Evolutionary conservation across 148 eudicot species (phyloP), one percentile per base, ranked within the genome.

Genomic region (Tetragonia tetragonoides): DNA sequence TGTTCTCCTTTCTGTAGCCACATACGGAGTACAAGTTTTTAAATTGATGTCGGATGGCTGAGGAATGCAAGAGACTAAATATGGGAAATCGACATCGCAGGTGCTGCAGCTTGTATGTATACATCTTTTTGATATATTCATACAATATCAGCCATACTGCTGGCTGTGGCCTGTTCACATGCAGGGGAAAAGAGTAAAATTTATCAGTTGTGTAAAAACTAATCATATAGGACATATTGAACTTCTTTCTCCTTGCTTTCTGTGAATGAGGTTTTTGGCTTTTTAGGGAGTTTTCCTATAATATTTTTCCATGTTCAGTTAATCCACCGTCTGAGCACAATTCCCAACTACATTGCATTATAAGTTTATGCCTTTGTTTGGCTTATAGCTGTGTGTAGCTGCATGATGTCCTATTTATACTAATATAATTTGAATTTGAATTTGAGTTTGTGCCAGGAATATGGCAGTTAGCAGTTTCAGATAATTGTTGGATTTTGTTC

Each of bases 371-470:
- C 21, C 37, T 40, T 40, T 60, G 2, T 71, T 39, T 78, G 69
- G 70, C 70, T 47, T 63, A 17, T 62, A 44, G 75, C 38, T 70
- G 47, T 41, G 41, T 44, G 46, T 17, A 23, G 73, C 12, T 60
- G 68, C 41, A 16, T 20, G 17, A 42, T 24, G 11, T 47, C 10
- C 59, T 70, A 2, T 12, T 47, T 24, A 70, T 34, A 41, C 10
- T 69, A 60, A 28, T 38, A 60, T 38, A 42, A 10, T 28, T 78
- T 78, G 80, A 78, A 78, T 78, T 70, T 78, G 80, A 78, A 78
- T 61, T 42, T 14, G 56, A 38, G 44, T 60, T 69, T 24, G 79
- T 66, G 39, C 53, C 79, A 66, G 57, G 28, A 20, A 34, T 37
- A 47, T 46, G 28, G 21, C 37, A 23, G 10, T 15, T 11, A 70